These are phyloP conservation scores for Dendrobium huoshanense DNA, from an alignment of 106 monocot species.

Conservation along the genomic window DNA sequence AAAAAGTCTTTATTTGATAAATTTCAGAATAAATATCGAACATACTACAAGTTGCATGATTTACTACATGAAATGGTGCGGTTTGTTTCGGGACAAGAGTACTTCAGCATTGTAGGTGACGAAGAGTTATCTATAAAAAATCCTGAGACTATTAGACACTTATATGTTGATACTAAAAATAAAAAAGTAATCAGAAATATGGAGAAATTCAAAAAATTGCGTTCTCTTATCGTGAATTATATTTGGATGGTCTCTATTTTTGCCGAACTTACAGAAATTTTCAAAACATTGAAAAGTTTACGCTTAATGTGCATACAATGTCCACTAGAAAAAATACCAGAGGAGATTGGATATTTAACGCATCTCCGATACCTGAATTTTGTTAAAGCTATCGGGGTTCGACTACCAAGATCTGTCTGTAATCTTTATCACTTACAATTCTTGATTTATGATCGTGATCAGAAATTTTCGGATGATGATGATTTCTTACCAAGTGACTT, in stretches of 20 bases:
- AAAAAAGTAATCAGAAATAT: neutral
- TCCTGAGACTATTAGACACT: conserved; percentile 12
- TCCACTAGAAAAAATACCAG: neutral
- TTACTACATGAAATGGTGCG: conserved; percentile 19
- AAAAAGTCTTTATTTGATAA: conserved; percentile 19
- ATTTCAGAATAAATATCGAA: neutral
- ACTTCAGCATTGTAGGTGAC: conserved; percentile 3
- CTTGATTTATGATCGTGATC: too few species aligned
- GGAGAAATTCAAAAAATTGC: conserved; percentile 6
- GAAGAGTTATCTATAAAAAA: neutral
- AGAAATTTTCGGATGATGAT: too few species aligned
- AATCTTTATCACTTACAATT: too few species aligned
- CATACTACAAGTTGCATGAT: conserved; percentile 19
- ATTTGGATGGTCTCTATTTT: neutral
- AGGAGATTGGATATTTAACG: neutral
- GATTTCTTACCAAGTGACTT: too few species aligned
- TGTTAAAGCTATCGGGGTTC: too few species aligned
- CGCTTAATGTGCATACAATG: neutral
- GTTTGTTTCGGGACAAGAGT: conserved; percentile 16
- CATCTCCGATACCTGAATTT: too few species aligned
- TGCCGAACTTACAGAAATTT: neutral
- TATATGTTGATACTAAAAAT: conserved; percentile 3
- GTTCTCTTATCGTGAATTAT: neutral
- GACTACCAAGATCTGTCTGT: too few species aligned
- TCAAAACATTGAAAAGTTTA: neutral